Conservation (phyloP, 2,329 filamentous ascomycete species). For the Golovinomyces cichoracearum region DNA sequence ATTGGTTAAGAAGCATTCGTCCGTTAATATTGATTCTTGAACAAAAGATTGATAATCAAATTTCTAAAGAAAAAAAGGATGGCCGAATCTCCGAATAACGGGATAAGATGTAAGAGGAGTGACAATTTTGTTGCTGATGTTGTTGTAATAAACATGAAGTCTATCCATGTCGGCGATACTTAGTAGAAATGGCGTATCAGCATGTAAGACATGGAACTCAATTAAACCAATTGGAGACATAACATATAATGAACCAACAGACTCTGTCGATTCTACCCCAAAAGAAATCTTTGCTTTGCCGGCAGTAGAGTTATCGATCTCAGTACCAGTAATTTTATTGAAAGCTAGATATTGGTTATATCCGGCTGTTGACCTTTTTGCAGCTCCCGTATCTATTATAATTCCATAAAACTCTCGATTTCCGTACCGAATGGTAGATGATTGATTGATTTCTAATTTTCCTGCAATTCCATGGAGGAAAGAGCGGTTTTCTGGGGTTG, state of each 20-base stretch:
- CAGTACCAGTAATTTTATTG: background rate
- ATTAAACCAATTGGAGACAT: background rate
- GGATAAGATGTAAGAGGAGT: background rate
- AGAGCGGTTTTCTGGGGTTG: background rate
- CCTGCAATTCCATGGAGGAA: background rate
- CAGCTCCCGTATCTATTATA: slow-evolving; percentile 1
- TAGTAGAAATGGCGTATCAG: background rate
- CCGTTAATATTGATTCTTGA: background rate
- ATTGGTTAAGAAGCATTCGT: background rate
- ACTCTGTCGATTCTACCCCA: background rate
- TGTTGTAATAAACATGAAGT: background rate
- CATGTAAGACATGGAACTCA: background rate
- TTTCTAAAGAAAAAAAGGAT: too few species aligned
- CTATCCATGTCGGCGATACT: background rate
- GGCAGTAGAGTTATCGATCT: background rate
- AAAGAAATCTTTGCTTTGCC: background rate
- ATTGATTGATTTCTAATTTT: background rate
- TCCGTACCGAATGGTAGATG: background rate
- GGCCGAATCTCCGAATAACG: background rate
- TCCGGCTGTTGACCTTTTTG: background rate
- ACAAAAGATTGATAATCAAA: background rate
- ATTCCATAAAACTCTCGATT: background rate
- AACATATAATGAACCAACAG: background rate
- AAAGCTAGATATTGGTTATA: background rate
- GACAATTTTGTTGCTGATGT: background rate